These are phyloP conservation scores for Termitomyces sp. DNA, from an alignment of 768 basidiomycete species.

Conservation along the genomic window DNA sequence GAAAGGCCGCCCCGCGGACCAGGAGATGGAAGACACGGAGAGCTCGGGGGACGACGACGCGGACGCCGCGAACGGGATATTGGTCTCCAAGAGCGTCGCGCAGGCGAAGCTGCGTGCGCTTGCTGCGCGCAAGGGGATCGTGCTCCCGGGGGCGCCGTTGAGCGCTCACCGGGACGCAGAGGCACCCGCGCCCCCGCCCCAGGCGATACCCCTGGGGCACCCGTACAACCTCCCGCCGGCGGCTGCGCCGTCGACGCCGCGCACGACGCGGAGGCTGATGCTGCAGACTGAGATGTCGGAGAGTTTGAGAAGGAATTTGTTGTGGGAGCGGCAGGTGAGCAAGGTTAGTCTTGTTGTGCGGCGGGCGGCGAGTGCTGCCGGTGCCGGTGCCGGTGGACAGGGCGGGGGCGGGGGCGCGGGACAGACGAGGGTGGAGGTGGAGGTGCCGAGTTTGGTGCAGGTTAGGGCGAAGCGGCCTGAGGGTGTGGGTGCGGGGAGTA, in stretches of 20 bases:
- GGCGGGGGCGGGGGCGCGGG: slow-evolving; percentile 15
- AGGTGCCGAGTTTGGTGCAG: slow-evolving; percentile 34
- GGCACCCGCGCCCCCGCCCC: no score
- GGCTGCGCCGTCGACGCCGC: slow-evolving; percentile 69
- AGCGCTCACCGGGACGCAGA: not conserved
- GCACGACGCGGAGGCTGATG: slow-evolving; percentile 82
- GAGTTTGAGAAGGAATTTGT: slow-evolving; percentile 69
- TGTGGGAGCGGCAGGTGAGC: slow-evolving; percentile 73
- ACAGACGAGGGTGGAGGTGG: slow-evolving; percentile 24
- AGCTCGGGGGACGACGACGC: slow-evolving; percentile 38
- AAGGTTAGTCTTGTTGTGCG: slow-evolving; percentile 37
- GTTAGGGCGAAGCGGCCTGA: slow-evolving; percentile 35
- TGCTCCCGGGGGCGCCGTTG: slow-evolving; percentile 3
- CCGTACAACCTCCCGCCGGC: slow-evolving; percentile 72
- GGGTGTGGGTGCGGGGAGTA: not conserved
- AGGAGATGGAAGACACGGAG: slow-evolving; percentile 63
- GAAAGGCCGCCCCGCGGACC: slow-evolving; percentile 56
- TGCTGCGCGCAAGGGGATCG: slow-evolving; percentile 39
- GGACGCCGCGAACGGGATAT: slow-evolving; percentile 26
- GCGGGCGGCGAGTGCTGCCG: no score
- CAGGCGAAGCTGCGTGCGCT: slow-evolving; percentile 60
- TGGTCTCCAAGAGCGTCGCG: slow-evolving; percentile 62
- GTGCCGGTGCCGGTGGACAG: no score
- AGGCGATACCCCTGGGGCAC: slow-evolving; percentile 55
- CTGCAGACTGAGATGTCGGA: slow-evolving; percentile 82